Evolutionary conservation across 169 alveolate species (phyloP).

Genomic region (Plasmodium blacklocki): DNA sequence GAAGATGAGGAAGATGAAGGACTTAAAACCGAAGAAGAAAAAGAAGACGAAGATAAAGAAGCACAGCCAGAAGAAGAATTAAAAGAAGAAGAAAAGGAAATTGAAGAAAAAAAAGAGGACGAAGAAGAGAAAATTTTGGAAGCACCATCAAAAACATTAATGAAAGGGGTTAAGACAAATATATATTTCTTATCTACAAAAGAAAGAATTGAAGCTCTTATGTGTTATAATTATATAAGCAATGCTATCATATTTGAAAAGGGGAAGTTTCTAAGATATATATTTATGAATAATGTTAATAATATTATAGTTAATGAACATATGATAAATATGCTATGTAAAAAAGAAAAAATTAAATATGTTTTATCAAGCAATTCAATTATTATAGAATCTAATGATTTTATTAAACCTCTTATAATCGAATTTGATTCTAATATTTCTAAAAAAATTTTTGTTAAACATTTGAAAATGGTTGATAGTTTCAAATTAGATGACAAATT

Average conservation of each 20-base stretch:
- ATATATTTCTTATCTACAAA: constrained; percentile 47
- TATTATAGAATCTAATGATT: constrained; percentile 59
- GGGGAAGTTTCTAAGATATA: constrained; percentile 38
- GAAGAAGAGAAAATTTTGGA: constrained; percentile 14
- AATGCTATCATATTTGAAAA: constrained; percentile 64
- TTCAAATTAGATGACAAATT: constrained; percentile 40
- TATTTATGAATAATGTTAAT: constrained; percentile 35
- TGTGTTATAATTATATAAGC: constrained; percentile 61
- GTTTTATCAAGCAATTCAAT: constrained; percentile 51
- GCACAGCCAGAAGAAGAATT: neutral
- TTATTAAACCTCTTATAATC: constrained; percentile 52
- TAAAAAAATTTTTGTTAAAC: constrained; percentile 40
- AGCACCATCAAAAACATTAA: constrained; percentile 61
- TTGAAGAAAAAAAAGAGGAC: constrained; percentile 2
- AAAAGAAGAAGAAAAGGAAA: neutral
- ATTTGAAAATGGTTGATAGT: constrained; percentile 22
- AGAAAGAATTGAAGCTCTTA: constrained; percentile 35
- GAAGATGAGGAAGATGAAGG: neutral
- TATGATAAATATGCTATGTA: constrained; percentile 47
- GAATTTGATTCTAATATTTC: constrained; percentile 50
- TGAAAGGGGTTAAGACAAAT: constrained; percentile 59
- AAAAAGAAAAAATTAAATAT: constrained; percentile 41
- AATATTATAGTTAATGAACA: constrained; percentile 61
- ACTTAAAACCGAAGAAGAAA: neutral
- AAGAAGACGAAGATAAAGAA: neutral